These are phyloP conservation scores for Bruguiera sexangula DNA, from an alignment of 345 rosid genomes.

Conservation along the genomic window DNA sequence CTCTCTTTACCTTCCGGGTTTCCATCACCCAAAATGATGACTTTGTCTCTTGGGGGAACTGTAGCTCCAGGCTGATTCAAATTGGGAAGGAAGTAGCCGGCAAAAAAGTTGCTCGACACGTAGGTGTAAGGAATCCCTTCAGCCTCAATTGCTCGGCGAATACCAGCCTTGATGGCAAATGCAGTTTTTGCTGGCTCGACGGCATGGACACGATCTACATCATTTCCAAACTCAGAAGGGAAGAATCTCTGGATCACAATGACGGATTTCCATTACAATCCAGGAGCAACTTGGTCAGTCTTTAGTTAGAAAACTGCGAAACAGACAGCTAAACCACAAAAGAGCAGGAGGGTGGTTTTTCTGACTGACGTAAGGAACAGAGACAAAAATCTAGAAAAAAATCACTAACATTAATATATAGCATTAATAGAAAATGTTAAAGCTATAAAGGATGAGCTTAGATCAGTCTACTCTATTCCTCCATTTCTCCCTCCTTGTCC, in stretches of 20 bases:
- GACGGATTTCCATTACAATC: no score
- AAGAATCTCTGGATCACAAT: conserved; percentile 44
- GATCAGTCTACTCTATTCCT: no score
- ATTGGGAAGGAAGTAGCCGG: conserved; percentile 44
- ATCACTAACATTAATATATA: no score
- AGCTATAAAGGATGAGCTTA: no score
- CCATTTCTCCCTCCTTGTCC: no score
- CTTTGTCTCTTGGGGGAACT: conserved; percentile 62
- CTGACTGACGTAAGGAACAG: no score
- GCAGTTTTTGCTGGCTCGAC: conserved; percentile 54
- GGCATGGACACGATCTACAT: conserved; percentile 46
- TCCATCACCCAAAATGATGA: conserved; percentile 55
- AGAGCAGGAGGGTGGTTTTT: no score
- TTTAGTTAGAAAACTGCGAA: no score
- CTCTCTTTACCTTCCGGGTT: conserved; percentile 38
- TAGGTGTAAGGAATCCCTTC: conserved; percentile 56
- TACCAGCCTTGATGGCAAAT: conserved; percentile 38
- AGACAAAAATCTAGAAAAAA: no score
- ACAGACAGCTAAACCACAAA: no score
- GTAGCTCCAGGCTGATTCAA: conserved; percentile 46
- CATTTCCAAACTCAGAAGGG: conserved; percentile 70
- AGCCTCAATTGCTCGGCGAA: conserved; percentile 56
- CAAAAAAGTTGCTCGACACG: conserved; percentile 42
- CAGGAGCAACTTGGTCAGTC: no score
- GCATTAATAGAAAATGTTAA: no score